Evolutionary conservation across 495 filamentous ascomycete species (phyloP).

Genomic region (Podospora pseudoanserina): DNA sequence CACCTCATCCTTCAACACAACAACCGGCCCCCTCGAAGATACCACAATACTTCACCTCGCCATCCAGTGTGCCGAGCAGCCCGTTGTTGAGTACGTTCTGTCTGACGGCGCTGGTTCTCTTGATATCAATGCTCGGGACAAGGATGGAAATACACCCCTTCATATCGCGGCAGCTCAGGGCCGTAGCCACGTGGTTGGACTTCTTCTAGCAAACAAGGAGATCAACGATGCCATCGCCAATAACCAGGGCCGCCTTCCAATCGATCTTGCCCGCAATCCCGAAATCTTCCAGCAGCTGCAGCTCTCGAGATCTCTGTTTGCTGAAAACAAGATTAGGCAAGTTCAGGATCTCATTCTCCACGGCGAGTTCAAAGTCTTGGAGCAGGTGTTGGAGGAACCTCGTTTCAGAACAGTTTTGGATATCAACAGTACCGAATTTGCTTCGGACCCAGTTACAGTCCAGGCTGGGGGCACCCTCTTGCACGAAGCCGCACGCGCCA

Average conservation of each 20-base stretch:
- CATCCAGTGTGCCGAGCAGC: conserved; percentile 91
- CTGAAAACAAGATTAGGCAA: conserved; percentile 77
- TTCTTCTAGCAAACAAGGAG: conserved; percentile 71
- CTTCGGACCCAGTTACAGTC: conserved; percentile 70
- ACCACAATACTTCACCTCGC: conserved; percentile 89
- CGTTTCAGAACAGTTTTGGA: conserved; percentile 80
- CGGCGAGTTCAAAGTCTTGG: conserved; percentile 70
- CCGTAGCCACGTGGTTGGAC: conserved; percentile 68
- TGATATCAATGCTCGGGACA: conserved; percentile 85
- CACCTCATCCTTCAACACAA: conserved; percentile 50
- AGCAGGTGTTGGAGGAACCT: conserved; percentile 76
- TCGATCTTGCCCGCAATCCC: conserved; percentile 85
- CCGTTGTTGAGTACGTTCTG: conserved; percentile 94
- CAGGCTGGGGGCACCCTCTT: conserved; percentile 82
- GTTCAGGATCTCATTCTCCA: conserved; percentile 71
- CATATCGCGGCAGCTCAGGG: conserved; percentile 85
- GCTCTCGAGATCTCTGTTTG: conserved; percentile 82
- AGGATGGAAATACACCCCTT: conserved; percentile 89
- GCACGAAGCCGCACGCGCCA: conserved; percentile 87
- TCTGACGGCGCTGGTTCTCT: conserved; percentile 62
- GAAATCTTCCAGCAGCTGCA: conserved; percentile 96
- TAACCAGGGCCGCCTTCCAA: conserved; percentile 76
- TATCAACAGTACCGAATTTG: conserved; percentile 84
- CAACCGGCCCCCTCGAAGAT: conserved; percentile 58
- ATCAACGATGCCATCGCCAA: conserved; percentile 93